A percentile compares a stretch with the other conserved stretches of the same genome.
Evolutionary conservation across 495 filamentous ascomycete species (phyloP).

Genomic region (Geopyxis carbonaria): DNA sequence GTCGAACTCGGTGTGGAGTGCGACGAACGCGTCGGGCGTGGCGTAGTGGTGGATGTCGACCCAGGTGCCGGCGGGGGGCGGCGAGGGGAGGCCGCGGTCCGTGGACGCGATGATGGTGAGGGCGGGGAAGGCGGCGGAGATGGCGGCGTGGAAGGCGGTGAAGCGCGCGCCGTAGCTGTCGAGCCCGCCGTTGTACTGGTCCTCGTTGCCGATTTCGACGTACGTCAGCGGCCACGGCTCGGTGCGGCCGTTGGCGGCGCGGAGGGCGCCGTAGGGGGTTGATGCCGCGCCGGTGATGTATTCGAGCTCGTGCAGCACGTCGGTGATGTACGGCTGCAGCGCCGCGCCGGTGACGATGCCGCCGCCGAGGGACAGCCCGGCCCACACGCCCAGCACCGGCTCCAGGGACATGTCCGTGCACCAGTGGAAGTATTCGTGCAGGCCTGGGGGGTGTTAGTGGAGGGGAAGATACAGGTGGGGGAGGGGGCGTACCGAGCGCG

Average conservation of each 20-base stretch:
- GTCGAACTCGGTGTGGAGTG: conserved; percentile 35
- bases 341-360: too few relatives aligned
- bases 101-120: conserved; percentile 34
- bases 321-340: too few relatives aligned
- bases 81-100: conserved; percentile 13
- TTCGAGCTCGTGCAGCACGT: too few relatives aligned
- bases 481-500: too few relatives aligned
- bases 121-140: conserved; percentile 32
- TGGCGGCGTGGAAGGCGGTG: conserved; percentile 34
- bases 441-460: conserved; percentile 34
- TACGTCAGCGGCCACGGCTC: conserved; percentile 30
- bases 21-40: conserved; percentile 33
- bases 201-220: conserved; percentile 41
- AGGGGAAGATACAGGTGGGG: too few relatives aligned
- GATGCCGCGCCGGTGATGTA: conserved; percentile 30
- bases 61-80: conserved; percentile 13
- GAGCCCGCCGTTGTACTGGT: conserved; percentile 30
- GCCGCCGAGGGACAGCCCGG: conserved; percentile 34
- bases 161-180: conserved; percentile 32
- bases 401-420: conserved; percentile 36
- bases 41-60: conserved; percentile 36
- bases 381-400: conserved; percentile 36
- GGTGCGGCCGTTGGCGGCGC: conserved; percentile 29
- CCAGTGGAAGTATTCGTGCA: conserved; percentile 40
- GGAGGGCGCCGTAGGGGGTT: conserved; percentile 31